Conservation (phyloP, 768 basidiomycete species). For the Tubosaeta sp. region DNA sequence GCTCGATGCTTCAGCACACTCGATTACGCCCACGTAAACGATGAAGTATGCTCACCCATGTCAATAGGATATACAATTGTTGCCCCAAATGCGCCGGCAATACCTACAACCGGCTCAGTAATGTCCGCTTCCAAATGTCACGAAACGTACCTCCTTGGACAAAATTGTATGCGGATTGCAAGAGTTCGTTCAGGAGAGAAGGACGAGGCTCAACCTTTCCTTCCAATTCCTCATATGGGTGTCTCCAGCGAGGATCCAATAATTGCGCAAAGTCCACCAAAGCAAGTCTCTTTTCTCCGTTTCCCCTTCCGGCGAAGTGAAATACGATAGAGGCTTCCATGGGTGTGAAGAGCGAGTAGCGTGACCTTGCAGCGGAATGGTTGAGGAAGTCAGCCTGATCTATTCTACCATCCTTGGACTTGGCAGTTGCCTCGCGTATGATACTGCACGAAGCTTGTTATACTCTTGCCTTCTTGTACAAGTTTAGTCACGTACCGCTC, state of each 20-base stretch:
- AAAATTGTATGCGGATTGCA: constrained; percentile 82
- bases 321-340: constrained; percentile 99
- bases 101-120: constrained; percentile 43
- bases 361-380: constrained; percentile 77
- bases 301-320: constrained; percentile 90
- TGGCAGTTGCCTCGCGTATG: constrained; percentile 84
- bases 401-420: constrained; percentile 93
- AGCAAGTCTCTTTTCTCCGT: constrained; percentile 64
- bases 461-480: neutral
- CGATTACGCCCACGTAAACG: neutral
- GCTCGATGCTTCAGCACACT: constrained; percentile 8
- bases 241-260: constrained; percentile 84
- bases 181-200: constrained; percentile 52
- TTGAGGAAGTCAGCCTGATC: constrained; percentile 95
- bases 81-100: constrained; percentile 92
- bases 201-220: constrained; percentile 26
- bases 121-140: neutral
- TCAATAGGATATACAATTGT: constrained; percentile 99
- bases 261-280: constrained; percentile 90
- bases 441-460: constrained; percentile 44
- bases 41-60: constrained; percentile 54
- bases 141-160: constrained; percentile 64
- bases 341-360: constrained; percentile 93
- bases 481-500: constrained; percentile 53
- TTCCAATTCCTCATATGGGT: constrained; percentile 55